Evolutionary conservation across 1,284 basidiomycete genomes (phyloP).

Genomic region (Puccinia horiana): DNA sequence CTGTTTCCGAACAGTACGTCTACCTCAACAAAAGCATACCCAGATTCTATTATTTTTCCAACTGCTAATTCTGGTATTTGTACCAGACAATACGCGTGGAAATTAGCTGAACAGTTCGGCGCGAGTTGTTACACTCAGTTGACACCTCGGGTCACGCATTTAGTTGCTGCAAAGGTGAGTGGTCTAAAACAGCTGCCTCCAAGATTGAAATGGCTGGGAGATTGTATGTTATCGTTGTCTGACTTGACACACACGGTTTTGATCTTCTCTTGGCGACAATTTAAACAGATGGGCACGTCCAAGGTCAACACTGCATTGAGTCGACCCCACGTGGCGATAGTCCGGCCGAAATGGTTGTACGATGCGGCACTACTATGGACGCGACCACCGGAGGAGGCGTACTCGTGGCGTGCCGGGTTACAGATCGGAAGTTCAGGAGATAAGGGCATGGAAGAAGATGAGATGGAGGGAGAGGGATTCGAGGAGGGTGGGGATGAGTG

Average conservation of each 20-base stretch:
- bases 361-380: conserved; percentile 80
- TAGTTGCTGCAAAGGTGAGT: conserved; percentile 79
- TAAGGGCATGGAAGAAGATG: not conserved
- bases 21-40: not conserved
- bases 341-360: conserved; percentile 84
- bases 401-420: conserved; percentile 60
- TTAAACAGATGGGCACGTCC: conserved; percentile 72
- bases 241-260: conserved; percentile 34
- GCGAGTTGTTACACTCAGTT: conserved; percentile 75
- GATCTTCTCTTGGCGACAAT: conserved; percentile 27
- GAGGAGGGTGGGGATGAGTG: conserved; percentile 37
- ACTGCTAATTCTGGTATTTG: not conserved
- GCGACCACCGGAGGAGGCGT: conserved; percentile 70
- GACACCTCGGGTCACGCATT: conserved; percentile 74
- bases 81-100: conserved; percentile 77
- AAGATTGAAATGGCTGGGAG: not conserved
- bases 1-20: conserved; percentile 66
- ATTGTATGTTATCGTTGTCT: not conserved
- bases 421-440: not conserved
- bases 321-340: conserved; percentile 72
- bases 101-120: conserved; percentile 81
- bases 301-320: conserved; percentile 78
- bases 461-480: not conserved
- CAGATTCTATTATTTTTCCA: not conserved
- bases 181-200: too few species aligned